phyloP scores from a whole-genome alignment of 164 flowering plant genomes.

The Sedum album region DNA sequence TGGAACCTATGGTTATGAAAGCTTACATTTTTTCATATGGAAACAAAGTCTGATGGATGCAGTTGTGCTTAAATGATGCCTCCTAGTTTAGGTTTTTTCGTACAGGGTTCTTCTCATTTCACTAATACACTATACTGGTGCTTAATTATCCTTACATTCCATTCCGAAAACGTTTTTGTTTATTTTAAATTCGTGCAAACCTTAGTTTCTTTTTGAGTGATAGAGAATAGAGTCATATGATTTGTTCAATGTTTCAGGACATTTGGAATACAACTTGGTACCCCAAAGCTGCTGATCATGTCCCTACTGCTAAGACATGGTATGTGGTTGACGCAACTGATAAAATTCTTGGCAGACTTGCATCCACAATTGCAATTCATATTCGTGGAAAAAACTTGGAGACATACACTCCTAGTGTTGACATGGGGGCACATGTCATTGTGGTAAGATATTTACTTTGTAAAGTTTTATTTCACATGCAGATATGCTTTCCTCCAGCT shows the following conservation, averaged over 20 bases:
- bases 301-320: conserved; percentile 76
- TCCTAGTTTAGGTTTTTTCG: neutral
- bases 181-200: neutral
- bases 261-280: conserved; percentile 97
- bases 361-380: conserved; percentile 77
- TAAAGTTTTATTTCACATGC: neutral
- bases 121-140: neutral
- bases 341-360: conserved; percentile 84
- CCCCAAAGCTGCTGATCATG: conserved; percentile 86
- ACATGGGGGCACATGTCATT: conserved; percentile 96
- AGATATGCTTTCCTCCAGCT: neutral
- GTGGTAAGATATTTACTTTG: conserved; percentile 48
- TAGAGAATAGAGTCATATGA: neutral
- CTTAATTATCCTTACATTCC: neutral
- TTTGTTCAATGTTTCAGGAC: conserved; percentile 41
- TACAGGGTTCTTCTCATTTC: neutral
- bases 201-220: neutral
- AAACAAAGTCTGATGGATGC: neutral
- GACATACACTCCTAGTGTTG: conserved; percentile 94
- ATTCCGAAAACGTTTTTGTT: neutral
- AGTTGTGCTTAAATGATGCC: neutral
- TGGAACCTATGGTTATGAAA: no score
- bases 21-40: neutral
- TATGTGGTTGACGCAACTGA: conserved; percentile 96
- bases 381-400: conserved; percentile 90